Base-by-base conservation (phyloP, 352 stramenopile genomes). In the Thraustochytrium sp. region DNA sequence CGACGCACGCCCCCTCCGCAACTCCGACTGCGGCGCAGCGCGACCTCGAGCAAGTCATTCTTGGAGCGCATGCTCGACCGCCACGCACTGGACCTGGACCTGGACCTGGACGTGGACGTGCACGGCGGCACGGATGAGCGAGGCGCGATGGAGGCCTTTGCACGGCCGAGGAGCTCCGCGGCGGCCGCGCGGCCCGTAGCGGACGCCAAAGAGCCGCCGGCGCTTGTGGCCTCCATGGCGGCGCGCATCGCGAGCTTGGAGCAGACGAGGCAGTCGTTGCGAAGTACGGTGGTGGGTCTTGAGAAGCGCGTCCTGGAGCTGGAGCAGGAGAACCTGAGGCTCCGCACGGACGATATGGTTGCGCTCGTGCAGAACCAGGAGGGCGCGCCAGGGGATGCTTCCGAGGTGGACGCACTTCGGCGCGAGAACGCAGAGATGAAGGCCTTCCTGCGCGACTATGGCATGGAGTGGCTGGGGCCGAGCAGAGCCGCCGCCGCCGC, bases 391-490 rank as follows among this genome's bases (percentile, higher is more conserved):
- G 40, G 46, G 8, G 36, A 46, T 18, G 34, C 16, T 31, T 38
- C 36, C 21, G 59, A 72, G 59, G 16, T 72, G 4, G 26, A 72
- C 8, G 34, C 21, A 4, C 59, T 72, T 38, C 59, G 59, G 5
- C 59, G 11, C 34, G 59, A 72, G 40, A 72, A 72, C 36, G 59
- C 26, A 5, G 59, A 72, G 26, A 72, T 72, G 59, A 72, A 72
- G 4, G 11, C 26, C 16, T 72, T 72, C n/a, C 59, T 72, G 9
- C 59, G 40, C 8, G 59, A 72, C 26, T 72, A 72, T 44, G 59
- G 59, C 40, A 49, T 72, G 40, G 59, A 72, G n/a, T 72, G 59
- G 59, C 36, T 11, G 8, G 59, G 59, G 21, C 26, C 16, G 5
- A 31, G 46, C 2, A 26, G 13, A 21, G 40, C 16, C 48, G 18